phyloP scores from a whole-genome alignment of 768 basidiomycete species.

The Boletus subcaerulescens region DNA sequence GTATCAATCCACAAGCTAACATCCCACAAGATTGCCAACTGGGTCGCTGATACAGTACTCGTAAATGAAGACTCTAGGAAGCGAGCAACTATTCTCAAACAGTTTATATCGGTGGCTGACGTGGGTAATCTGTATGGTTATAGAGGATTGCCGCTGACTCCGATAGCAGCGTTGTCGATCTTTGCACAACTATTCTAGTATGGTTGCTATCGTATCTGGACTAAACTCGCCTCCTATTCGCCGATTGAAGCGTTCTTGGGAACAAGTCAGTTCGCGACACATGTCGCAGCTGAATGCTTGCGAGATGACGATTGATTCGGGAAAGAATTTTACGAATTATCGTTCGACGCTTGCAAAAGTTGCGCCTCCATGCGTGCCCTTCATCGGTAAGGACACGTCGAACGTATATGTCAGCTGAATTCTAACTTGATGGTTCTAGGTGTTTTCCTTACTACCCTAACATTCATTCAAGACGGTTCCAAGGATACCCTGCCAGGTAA shows the following conservation, averaged over 20 bases:
- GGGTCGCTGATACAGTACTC: slow-evolving; percentile 88
- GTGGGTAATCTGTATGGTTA: slow-evolving; percentile 45
- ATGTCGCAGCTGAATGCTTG: slow-evolving; percentile 73
- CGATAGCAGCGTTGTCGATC: slow-evolving; percentile 74
- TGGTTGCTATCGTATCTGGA: slow-evolving; percentile 94
- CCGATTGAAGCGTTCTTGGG: slow-evolving; percentile 91
- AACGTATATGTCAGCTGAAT: not conserved
- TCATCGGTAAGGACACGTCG: slow-evolving; percentile 65
- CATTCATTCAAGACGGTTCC: slow-evolving; percentile 98
- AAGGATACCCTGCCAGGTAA: slow-evolving; percentile 76
- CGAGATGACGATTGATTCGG: slow-evolving; percentile 88
- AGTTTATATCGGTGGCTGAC: slow-evolving; percentile 89
- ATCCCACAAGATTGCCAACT: slow-evolving; percentile 74
- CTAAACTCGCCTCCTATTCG: slow-evolving; percentile 92
- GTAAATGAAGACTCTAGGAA: slow-evolving; percentile 77
- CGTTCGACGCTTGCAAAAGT: slow-evolving; percentile 77
- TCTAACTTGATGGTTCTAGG: slow-evolving; percentile 45
- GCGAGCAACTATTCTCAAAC: slow-evolving; percentile 79
- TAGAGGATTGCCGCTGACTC: not conserved
- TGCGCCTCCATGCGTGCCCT: slow-evolving; percentile 92
- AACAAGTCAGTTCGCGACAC: slow-evolving; percentile 74
- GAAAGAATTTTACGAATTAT: slow-evolving; percentile 93
- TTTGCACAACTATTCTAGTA: slow-evolving; percentile 94
- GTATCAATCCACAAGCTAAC: slow-evolving; percentile 1
- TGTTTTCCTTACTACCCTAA: slow-evolving; percentile 91